Conservation (phyloP, 176 grass and related monocot species). For the Canna indica region DNA sequence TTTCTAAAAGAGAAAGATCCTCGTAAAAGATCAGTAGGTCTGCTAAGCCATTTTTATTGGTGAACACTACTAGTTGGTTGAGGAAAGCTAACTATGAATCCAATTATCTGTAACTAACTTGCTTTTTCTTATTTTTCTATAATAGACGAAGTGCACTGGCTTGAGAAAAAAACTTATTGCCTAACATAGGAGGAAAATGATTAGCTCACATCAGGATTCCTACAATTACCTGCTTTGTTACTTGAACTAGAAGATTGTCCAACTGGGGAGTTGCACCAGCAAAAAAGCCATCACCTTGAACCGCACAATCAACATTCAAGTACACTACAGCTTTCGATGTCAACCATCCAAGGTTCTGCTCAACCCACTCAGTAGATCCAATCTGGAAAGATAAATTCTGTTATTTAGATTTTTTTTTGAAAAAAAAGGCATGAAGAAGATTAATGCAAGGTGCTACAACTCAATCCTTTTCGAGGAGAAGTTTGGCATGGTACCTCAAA, state of each 20-base stretch:
- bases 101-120: not conserved
- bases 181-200: not conserved
- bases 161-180: not conserved
- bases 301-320: constrained; percentile 96
- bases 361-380: constrained; percentile 79
- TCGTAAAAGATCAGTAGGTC: not conserved
- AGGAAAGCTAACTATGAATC: not conserved
- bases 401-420: constrained; percentile 12
- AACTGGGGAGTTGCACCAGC: constrained; percentile 71
- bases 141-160: not conserved
- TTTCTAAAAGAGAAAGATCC: not conserved
- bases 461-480: not conserved
- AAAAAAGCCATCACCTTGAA: constrained; percentile 83
- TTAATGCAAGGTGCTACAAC: not conserved
- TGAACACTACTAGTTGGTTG: not conserved
- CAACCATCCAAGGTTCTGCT: constrained; percentile 80
- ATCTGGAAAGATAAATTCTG: constrained; percentile 45
- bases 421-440: not conserved
- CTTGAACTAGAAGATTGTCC: constrained; percentile 64
- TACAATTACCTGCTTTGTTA: constrained; percentile 59
- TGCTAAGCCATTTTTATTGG: not conserved
- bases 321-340: constrained; percentile 92
- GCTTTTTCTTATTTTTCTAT: not conserved
- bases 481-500: not conserved
- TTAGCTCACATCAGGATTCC: not conserved